These are phyloP conservation scores for Verticillium zaregamsianum DNA, from an alignment of 2,329 filamentous ascomycete genomes.

Conservation along the genomic window DNA sequence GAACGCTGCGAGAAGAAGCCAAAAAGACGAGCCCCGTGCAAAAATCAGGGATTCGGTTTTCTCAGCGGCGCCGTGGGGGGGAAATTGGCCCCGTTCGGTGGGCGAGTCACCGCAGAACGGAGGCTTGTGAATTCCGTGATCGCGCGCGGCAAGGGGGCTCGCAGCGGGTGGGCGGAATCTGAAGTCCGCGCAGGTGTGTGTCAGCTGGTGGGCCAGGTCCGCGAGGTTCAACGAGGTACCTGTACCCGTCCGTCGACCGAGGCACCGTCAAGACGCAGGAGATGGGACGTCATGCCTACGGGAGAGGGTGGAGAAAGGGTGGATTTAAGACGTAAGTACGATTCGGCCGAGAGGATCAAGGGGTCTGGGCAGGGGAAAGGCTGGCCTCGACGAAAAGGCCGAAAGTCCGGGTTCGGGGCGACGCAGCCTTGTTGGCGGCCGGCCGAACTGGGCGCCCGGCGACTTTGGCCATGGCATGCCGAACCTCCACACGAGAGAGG, in stretches of 20 bases:
- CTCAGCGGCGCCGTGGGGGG: background rate
- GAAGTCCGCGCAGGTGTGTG: background rate
- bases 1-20: background rate
- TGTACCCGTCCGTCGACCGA: background rate
- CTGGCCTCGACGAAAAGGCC: background rate
- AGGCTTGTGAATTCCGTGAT: background rate
- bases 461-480: background rate
- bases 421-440: background rate
- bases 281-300: background rate
- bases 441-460: background rate
- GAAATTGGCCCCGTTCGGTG: background rate
- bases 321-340: background rate
- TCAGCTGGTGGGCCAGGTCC: background rate
- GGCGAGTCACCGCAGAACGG: background rate
- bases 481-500: background rate
- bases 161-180: background rate
- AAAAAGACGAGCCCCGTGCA: background rate
- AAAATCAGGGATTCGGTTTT: background rate
- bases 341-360: background rate
- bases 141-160: background rate
- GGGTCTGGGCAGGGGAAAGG: background rate
- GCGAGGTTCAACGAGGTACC: background rate
- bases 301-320: background rate
- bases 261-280: background rate
- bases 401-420: background rate